Conservation (phyloP, 2,329 filamentous ascomycete genomes). For the Dactylellina sp. region DNA sequence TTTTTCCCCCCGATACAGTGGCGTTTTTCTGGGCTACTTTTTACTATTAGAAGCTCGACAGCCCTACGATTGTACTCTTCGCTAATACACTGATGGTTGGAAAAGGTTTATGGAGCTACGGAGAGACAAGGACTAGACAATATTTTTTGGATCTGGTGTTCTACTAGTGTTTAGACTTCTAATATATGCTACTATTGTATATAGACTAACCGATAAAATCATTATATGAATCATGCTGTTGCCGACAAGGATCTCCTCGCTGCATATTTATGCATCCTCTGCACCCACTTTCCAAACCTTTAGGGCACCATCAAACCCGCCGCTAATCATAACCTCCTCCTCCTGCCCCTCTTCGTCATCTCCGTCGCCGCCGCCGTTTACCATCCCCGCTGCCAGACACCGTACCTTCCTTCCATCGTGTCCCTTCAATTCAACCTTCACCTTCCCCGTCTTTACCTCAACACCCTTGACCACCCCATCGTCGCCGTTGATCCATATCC, state of each 20-base stretch:
- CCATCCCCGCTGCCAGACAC: constrained; percentile 70
- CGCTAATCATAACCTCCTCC: constrained; percentile 71
- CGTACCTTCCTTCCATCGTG: constrained; percentile 66
- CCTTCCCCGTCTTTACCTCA: constrained; percentile 71
- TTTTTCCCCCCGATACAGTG: constrained; percentile 27
- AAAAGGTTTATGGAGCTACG: background rate
- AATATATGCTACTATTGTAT: constrained; percentile 1
- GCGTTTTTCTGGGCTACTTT: constrained; percentile 33
- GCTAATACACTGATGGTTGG: background rate
- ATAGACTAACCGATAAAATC: background rate
- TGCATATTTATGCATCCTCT: background rate
- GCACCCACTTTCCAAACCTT: constrained; percentile 68
- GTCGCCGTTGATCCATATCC: constrained; percentile 75
- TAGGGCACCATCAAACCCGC: constrained; percentile 73
- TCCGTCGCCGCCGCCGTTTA: constrained; percentile 70
- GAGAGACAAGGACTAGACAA: background rate
- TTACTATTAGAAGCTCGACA: constrained; percentile 29
- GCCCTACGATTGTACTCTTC: constrained; percentile 11
- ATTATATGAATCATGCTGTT: background rate
- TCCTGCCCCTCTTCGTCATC: constrained; percentile 58
- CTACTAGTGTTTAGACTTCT: constrained; percentile 4
- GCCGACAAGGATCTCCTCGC: background rate
- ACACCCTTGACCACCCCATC: constrained; percentile 73
- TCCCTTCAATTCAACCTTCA: constrained; percentile 67
- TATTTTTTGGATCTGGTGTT: too few relatives aligned